These are phyloP conservation scores for Conringia planisiliqua DNA, from an alignment of 345 rosid genomes.

Conservation along the genomic window DNA sequence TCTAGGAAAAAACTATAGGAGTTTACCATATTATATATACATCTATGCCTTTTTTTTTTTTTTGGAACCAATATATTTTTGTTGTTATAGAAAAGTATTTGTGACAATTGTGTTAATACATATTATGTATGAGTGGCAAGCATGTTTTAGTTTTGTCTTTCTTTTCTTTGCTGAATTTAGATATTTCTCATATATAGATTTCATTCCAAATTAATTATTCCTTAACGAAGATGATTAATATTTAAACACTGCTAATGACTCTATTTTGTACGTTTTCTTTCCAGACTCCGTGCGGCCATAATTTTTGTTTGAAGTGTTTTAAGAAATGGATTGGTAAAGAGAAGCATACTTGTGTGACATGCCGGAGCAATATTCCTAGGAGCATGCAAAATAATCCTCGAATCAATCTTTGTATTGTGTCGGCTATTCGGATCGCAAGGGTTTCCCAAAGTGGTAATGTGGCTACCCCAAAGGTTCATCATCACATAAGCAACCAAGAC, in stretches of 20 bases:
- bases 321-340: slow-evolving; percentile 53
- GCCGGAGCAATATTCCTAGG: slow-evolving; percentile 47
- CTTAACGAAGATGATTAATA: neutral
- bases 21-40: no score
- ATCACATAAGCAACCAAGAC: slow-evolving; percentile 47
- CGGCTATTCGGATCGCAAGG: slow-evolving; percentile 58
- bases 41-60: no score
- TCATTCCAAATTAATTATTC: neutral
- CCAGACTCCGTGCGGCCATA: slow-evolving; percentile 85
- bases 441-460: slow-evolving; percentile 21
- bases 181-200: neutral
- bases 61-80: no score
- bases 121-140: neutral
- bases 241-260: neutral
- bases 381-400: slow-evolving; percentile 53
- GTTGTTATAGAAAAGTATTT: no score
- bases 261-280: neutral
- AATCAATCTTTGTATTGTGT: slow-evolving; percentile 51
- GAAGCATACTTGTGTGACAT: slow-evolving; percentile 51
- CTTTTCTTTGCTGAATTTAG: neutral
- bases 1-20: no score
- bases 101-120: no score
- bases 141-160: neutral
- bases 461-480: slow-evolving; percentile 29
- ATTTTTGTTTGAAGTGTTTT: slow-evolving; percentile 72